These are phyloP conservation scores for Boletus sp. DNA, from an alignment of 768 basidiomycete genomes.

Conservation along the genomic window DNA sequence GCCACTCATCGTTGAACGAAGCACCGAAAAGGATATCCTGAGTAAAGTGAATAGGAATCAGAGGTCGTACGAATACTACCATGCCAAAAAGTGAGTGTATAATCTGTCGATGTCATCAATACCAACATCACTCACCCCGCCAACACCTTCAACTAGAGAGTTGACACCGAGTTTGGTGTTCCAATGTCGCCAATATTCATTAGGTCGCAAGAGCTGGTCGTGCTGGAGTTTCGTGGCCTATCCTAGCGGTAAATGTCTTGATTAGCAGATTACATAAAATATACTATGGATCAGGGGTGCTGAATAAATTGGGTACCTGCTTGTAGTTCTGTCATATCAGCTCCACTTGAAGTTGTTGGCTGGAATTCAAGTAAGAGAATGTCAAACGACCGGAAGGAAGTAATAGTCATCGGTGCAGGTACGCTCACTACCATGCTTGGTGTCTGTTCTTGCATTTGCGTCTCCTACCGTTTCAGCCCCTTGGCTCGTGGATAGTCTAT, in stretches of 20 bases:
- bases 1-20: background rate
- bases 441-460: background rate
- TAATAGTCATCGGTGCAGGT: constrained; percentile 43
- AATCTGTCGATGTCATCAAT: background rate
- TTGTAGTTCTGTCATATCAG: background rate
- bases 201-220: no score
- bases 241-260: background rate
- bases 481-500: background rate
- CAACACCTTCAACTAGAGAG: background rate
- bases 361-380: constrained; percentile 13
- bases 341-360: constrained; percentile 8
- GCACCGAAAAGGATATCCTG: background rate
- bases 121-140: background rate
- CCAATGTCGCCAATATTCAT: no score
- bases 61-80: background rate
- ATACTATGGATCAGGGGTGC: background rate
- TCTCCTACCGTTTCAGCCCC: background rate
- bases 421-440: background rate
- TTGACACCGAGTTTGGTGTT: background rate
- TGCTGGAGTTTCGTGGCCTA: no score
- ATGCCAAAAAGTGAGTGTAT: background rate
- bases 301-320: background rate
- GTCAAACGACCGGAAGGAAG: constrained; percentile 20
- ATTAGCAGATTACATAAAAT: no score
- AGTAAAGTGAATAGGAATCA: background rate